A percentile compares a stretch with the other conserved stretches of the same genome.
phyloP scores from a whole-genome alignment of 345 rosid genomes.

The Bretschneidera sinensis region DNA sequence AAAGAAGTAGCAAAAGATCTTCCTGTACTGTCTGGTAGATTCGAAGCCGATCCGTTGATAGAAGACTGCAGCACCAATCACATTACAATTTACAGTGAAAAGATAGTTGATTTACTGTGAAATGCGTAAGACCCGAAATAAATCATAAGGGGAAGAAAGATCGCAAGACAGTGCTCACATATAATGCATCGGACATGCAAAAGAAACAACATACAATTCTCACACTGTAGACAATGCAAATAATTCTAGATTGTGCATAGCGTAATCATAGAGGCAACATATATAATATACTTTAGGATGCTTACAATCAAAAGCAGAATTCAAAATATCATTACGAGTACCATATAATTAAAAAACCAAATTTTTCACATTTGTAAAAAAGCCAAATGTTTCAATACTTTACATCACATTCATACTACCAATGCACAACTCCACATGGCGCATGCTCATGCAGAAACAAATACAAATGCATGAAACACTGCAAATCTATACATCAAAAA shows the following conservation, averaged over 20 bases:
- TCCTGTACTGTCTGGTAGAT: conserved; percentile 74
- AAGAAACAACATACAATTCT: too few species aligned
- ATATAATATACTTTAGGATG: not conserved
- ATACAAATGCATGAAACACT: not conserved
- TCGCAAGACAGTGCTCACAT: not conserved
- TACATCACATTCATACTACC: too few species aligned
- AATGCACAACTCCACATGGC: too few species aligned
- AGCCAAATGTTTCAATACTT: too few species aligned
- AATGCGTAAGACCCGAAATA: not conserved
- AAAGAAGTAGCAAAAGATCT: conserved; percentile 77
- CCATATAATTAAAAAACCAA: too few species aligned
- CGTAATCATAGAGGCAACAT: not conserved
- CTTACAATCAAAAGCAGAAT: not conserved
- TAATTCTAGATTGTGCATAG: too few species aligned
- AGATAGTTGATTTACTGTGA: not conserved
- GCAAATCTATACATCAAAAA: not conserved
- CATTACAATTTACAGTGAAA: conserved; percentile 2
- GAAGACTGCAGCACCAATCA: conserved; percentile 63
- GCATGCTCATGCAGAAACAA: not conserved
- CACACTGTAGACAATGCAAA: not conserved
- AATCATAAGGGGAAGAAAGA: not conserved
- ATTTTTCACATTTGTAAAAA: too few species aligned
- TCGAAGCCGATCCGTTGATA: conserved; percentile 78
- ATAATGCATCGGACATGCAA: too few species aligned
- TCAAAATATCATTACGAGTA: too few species aligned